Evolutionary conservation across 1,284 basidiomycete genomes (phyloP), one percentile per base, ranked within the genome.

Genomic region (Caloboletus inedulis): DNA sequence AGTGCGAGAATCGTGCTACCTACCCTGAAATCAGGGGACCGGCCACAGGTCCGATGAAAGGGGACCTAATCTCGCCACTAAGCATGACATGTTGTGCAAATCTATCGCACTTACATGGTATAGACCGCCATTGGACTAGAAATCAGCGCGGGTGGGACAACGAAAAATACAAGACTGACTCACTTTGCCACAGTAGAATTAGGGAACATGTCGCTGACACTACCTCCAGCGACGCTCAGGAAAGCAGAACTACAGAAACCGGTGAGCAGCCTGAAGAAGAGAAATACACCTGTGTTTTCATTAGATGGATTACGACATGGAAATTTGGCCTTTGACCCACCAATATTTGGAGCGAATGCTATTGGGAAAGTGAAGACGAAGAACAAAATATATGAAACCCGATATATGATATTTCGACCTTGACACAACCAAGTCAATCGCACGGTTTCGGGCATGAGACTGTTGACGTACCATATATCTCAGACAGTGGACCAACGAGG

Each of bases 211-310:
- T 93, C 91, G 19, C 83, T 83, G 18, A 93, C 80, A 44, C 82
- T 85, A 3, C 91, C 91, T 0, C 91, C 91, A 0, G 87, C 84
- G 1, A 94, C 90, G 52, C 81, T 85, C 21, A 94, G 71, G 68
- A 94, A 94, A 0, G 89, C 84, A 0, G 86, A 74, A 1, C 89
- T 80, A 53, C 77, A 81, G 48, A 87, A 79, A 0, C 90, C 91
- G 5, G 70, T 70, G 25, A 78, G 56, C 54, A 76, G 74, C 14
- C 78, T 72, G 54, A 78, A 79, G 21, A 79, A 61, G 37, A 84
- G 64, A 52, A 77, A 73, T 5, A 77, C 72, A 3, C 67, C 72
- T 72, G 45, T 68, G 56, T 42, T 61, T 35, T 25, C 16, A 1
- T 59, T 3, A 41, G 43, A 10, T 18, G 19, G 23, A 25, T 19